A percentile compares a stretch with the other conserved stretches of the same genome.
Conservation (phyloP, 2,329 filamentous ascomycete species). For the Hypoxylon sp. region DNA sequence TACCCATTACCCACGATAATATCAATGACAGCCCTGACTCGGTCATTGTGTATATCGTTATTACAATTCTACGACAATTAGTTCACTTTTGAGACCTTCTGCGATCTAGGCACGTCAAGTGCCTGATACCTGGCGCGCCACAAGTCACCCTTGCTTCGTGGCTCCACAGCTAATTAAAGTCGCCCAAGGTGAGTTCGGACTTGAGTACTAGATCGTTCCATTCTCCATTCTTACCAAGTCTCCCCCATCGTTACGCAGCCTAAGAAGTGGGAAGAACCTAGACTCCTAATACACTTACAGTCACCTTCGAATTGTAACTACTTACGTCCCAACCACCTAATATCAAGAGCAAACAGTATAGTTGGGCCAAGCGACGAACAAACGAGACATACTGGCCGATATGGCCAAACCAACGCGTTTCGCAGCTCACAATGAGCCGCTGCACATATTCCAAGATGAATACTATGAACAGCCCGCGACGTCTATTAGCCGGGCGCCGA, state of each 20-base stretch:
- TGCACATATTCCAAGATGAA: slow-evolving; percentile 69
- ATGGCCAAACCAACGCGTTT: slow-evolving; percentile 70
- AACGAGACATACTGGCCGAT: slow-evolving; percentile 55
- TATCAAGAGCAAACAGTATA: slow-evolving; percentile 32
- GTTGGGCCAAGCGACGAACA: slow-evolving; percentile 25
- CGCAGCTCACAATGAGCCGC: slow-evolving; percentile 62
- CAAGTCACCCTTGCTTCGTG: slow-evolving; percentile 52
- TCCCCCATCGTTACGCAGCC: slow-evolving; percentile 45
- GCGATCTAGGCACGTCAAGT: slow-evolving; percentile 45
- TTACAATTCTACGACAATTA: slow-evolving; percentile 44
- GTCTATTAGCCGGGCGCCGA: slow-evolving; percentile 70
- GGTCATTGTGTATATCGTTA: slow-evolving; percentile 42
- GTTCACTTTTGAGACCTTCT: slow-evolving; percentile 43
- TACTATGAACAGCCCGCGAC: slow-evolving; percentile 62
- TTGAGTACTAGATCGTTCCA: slow-evolving; percentile 46
- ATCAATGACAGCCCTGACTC: slow-evolving; percentile 26
- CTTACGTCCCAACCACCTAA: slow-evolving; percentile 32
- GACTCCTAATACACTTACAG: slow-evolving; percentile 37
- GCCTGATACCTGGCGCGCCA: slow-evolving; percentile 49
- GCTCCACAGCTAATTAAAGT: slow-evolving; percentile 55
- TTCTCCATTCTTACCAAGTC: slow-evolving; percentile 43
- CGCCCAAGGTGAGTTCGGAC: slow-evolving; percentile 48
- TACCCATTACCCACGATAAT: slow-evolving; percentile 22
- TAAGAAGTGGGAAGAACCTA: slow-evolving; percentile 34
- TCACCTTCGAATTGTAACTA: slow-evolving; percentile 19